phyloP scores from a whole-genome alignment of 768 basidiomycete species.

The Podaxis pistillaris region DNA sequence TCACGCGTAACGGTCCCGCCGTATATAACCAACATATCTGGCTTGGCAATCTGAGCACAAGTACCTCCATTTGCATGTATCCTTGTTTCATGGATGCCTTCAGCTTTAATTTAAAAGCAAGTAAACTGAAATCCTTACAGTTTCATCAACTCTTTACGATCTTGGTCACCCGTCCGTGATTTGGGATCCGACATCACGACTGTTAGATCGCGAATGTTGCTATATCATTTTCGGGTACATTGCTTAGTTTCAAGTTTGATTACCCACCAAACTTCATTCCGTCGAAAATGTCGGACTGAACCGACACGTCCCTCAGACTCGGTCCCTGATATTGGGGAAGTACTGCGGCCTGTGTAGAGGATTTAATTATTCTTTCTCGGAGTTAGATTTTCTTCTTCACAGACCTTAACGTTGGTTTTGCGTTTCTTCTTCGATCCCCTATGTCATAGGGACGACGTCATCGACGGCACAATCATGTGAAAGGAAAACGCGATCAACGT shows the following conservation, averaged over 20 bases:
- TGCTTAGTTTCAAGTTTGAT: neutral
- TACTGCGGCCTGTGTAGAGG: conserved; percentile 45
- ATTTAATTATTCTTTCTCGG: conserved; percentile 1
- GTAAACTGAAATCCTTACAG: conserved; percentile 40
- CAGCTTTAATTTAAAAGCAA: neutral
- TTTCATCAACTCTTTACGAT: conserved; percentile 68
- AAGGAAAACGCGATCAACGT: conserved; percentile 13
- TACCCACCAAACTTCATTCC: conserved; percentile 78
- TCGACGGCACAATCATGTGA: neutral
- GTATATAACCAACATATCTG: conserved; percentile 60
- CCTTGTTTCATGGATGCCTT: conserved; percentile 33
- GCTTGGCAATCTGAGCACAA: conserved; percentile 58
- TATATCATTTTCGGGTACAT: conserved; percentile 1
- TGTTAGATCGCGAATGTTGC: conserved; percentile 23
- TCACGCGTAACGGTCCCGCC: conserved; percentile 67
- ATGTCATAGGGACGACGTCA: conserved; percentile 8
- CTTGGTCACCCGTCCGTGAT: conserved; percentile 61
- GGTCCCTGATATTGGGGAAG: conserved; percentile 67
- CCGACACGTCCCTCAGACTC: conserved; percentile 56
- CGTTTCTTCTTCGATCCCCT: conserved; percentile 55
- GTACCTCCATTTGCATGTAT: conserved; percentile 71
- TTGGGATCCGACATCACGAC: conserved; percentile 78
- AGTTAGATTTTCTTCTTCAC: neutral
- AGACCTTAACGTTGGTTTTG: conserved; percentile 50
- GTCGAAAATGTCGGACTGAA: conserved; percentile 66